These are phyloP conservation scores for Alnus glutinosa DNA, from an alignment of 306 rosid species.

Conservation along the genomic window DNA sequence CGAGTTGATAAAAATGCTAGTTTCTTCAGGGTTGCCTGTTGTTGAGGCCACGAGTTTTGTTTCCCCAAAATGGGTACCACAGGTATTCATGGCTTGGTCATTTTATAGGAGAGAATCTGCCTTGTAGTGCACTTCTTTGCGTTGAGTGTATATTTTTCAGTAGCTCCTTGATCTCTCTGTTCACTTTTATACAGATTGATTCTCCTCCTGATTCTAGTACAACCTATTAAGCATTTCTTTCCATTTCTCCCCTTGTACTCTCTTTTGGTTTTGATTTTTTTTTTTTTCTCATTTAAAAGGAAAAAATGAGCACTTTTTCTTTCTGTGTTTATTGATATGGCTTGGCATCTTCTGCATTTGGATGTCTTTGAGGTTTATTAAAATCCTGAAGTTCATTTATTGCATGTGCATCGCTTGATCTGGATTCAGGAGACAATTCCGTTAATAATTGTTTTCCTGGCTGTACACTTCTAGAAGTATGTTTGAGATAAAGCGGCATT, in stretches of 20 bases:
- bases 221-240: background rate
- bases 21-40: constrained; percentile 74
- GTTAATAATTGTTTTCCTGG: background rate
- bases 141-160: background rate
- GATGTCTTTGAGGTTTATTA: background rate
- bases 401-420: background rate
- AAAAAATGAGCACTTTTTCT: background rate
- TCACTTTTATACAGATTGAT: background rate
- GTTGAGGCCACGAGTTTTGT: constrained; percentile 95
- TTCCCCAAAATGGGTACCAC: constrained; percentile 96
- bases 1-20: constrained; percentile 71
- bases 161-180: constrained; percentile 9
- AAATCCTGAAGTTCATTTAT: background rate
- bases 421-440: background rate
- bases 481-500: background rate
- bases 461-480: background rate
- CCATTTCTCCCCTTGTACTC: background rate
- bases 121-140: background rate
- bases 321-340: background rate
- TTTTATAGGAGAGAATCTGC: background rate
- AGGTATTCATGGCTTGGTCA: constrained; percentile 45
- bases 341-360: background rate
- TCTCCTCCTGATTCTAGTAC: background rate
- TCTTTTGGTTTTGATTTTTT: background rate
- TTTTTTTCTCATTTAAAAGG: background rate